Evolutionary conservation across 805 yeast species (phyloP), one percentile per base, ranked within the genome.

Genomic region (Candida sakaeoensis): DNA sequence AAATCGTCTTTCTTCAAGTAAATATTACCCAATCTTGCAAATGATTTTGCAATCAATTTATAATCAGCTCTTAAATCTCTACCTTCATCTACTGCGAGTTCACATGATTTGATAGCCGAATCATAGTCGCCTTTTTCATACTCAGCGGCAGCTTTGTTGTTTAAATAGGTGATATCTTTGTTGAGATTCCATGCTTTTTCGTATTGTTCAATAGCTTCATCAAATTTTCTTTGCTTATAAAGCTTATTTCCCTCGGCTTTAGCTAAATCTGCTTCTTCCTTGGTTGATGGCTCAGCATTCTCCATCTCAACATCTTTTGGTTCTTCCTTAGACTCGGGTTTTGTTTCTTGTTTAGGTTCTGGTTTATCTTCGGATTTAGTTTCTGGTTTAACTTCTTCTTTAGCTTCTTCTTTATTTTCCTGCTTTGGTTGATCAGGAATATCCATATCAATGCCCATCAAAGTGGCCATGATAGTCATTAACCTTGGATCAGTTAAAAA

Each of bases 81-180:
- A 49, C 96, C 96, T 60, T 85, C 80, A 30, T 87, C 96, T 47
- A 91, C 77, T 18, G 99, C 98, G 36, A 66, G 65, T 51, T 77
- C 68, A 61, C 96, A 83, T 4, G 97, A 87, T 44, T 73, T 65
- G 49, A 93, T 85, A 29, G 96, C 90, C 8, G 81, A 65, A 42
- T 89, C 96, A 55, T 77, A 85, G 56, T 89, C 96, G 46, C 93
- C 96, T 63, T 90, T 88, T 68, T 93, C 99, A 57, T 66, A 93
- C 66, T 93, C 96, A 24, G 99, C 99, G 42, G 99, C 98, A 28
- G 99, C 93, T 55, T 95, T 80, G 74, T 93, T 93, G 72, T 95
- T 93, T 60, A 93, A 74, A 60, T 85, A 93, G 1, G 98, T 91
- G 55, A 91, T 87, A 59, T 93, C 98, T 56, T 80, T 75, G 65